phyloP scores from a whole-genome alignment of 257 asterid genomes.

The Solanum pimpinellifolium region DNA sequence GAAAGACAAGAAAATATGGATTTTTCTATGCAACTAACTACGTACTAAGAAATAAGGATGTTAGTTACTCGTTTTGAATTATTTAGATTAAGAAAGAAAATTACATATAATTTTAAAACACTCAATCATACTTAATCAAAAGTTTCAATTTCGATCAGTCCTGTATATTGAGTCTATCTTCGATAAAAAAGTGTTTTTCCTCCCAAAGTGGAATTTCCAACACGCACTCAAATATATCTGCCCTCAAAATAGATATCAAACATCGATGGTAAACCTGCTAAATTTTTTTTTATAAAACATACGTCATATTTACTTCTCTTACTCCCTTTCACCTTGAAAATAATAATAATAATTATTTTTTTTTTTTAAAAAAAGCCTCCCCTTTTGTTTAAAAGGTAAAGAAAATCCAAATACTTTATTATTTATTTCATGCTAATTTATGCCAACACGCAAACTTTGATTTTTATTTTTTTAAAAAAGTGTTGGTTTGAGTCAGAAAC shows the following conservation, averaged over 20 bases:
- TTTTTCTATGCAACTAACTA: background rate
- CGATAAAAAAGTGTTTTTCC: background rate
- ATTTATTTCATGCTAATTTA: background rate
- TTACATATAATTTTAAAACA: background rate
- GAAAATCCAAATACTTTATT: background rate
- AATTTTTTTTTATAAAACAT: background rate
- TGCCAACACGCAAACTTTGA: constrained; percentile 22
- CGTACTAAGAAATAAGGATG: background rate
- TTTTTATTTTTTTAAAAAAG: background rate
- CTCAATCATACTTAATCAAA: background rate
- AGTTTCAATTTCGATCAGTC: background rate
- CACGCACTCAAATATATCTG: background rate
- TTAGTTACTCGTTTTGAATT: background rate
- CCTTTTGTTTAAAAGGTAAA: background rate
- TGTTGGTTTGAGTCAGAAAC: constrained; percentile 12
- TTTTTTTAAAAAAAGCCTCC: background rate
- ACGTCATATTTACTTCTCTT: background rate
- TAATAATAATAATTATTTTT: too few species aligned
- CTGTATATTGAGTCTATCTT: background rate
- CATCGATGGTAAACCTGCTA: background rate
- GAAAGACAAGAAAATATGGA: background rate
- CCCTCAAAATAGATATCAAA: background rate
- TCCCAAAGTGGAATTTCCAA: background rate
- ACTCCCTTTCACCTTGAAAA: too few species aligned
- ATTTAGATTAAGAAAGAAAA: background rate